Conservation (phyloP, 2,329 filamentous ascomycete species). For the Nakataea oryzae region DNA sequence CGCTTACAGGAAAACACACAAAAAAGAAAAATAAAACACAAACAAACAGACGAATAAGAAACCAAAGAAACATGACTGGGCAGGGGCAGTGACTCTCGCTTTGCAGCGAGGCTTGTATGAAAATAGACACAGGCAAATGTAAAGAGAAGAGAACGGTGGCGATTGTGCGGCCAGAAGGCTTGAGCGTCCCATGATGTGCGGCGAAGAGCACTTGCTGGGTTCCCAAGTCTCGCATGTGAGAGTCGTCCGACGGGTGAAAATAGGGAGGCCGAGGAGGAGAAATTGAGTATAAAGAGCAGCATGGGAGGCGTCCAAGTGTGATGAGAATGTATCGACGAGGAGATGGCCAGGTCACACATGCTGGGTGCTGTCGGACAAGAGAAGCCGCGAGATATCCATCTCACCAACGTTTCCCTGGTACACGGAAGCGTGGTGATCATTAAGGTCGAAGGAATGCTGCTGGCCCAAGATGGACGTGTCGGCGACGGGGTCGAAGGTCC, state of each 20-base stretch:
- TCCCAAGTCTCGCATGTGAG: not conserved
- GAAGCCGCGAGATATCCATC: constrained; percentile 51
- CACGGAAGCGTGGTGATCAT: constrained; percentile 26
- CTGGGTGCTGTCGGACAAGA: constrained; percentile 44
- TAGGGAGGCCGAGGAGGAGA: not conserved
- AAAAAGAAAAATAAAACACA: not conserved
- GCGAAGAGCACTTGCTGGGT: not conserved
- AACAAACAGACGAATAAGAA: not conserved
- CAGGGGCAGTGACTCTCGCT: not conserved
- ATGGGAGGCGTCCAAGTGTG: not conserved
- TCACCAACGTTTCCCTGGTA: constrained; percentile 35
- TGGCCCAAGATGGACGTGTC: not conserved
- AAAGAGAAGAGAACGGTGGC: not conserved
- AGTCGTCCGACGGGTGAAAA: not conserved
- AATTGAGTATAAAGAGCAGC: not conserved
- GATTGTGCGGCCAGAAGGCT: not conserved
- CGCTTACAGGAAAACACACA: not conserved
- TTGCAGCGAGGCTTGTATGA: not conserved
- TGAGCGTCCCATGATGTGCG: not conserved
- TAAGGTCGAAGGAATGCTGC: constrained; percentile 29
- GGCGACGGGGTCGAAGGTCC: constrained; percentile 18
- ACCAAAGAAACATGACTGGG: not conserved
- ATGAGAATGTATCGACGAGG: not conserved
- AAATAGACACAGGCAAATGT: not conserved
- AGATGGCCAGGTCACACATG: not conserved